Evolutionary conservation across 2,329 filamentous ascomycete genomes (phyloP).

Genomic region (Paraphaeosphaeria minitans): DNA sequence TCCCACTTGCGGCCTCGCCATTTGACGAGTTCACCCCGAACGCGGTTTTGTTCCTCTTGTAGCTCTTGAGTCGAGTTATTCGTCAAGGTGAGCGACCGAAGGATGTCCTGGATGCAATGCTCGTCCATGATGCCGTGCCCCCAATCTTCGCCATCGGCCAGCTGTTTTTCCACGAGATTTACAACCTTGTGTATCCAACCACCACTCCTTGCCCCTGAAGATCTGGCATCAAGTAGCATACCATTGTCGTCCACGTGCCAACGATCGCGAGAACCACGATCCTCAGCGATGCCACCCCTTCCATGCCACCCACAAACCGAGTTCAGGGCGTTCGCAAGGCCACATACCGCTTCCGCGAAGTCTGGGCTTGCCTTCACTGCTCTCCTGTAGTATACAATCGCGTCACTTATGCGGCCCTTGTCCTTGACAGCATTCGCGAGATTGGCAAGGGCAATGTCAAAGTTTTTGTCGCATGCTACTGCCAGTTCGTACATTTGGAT

Average conservation of each 20-base stretch:
- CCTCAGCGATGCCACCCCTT: conserved; percentile 81
- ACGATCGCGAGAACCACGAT: conserved; percentile 75
- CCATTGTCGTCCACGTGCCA: conserved; percentile 92
- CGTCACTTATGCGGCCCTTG: conserved; percentile 87
- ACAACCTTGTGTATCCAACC: conserved; percentile 92
- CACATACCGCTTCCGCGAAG: conserved; percentile 96
- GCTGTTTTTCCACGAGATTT: conserved; percentile 86
- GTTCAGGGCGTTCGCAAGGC: conserved; percentile 90
- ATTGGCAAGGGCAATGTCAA: conserved; percentile 96
- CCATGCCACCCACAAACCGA: conserved; percentile 96
- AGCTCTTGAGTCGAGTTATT: conserved; percentile 37
- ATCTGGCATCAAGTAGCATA: conserved; percentile 75
- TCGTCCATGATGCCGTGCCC: conserved; percentile 70
- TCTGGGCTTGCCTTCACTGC: conserved; percentile 91
- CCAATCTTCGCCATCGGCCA: conserved; percentile 85
- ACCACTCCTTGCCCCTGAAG: conserved; percentile 63
- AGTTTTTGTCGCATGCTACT: conserved; percentile 87
- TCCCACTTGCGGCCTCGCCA: conserved; percentile 83
- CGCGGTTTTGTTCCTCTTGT: conserved; percentile 43
- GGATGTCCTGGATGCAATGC: conserved; percentile 47
- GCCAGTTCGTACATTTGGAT: conserved; percentile 98
- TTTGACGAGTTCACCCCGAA: conserved; percentile 45
- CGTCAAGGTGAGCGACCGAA: conserved; percentile 53
- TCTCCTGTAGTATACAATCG: conserved; percentile 87
- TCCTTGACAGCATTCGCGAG: conserved; percentile 98